These are phyloP conservation scores for Avena sativa DNA, from an alignment of 176 grass and related monocot genomes.

Conservation along the genomic window DNA sequence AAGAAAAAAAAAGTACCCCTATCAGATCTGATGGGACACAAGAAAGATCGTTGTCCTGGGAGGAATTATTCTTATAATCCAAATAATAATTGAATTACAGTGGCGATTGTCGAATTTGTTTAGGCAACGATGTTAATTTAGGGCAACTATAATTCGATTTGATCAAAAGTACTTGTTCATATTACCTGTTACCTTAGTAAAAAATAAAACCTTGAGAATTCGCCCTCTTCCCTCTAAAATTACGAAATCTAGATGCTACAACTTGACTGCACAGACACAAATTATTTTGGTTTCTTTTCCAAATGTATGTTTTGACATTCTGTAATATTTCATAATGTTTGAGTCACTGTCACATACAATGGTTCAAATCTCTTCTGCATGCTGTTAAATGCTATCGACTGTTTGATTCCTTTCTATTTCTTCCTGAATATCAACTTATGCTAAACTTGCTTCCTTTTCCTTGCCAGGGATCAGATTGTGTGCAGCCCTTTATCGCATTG, in stretches of 20 bases:
- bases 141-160: no score
- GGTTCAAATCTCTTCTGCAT: background rate
- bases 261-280: conserved; percentile 5
- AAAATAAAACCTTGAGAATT: background rate
- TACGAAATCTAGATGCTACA: background rate
- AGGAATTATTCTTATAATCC: no score
- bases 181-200: background rate
- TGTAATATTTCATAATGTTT: conserved; percentile 1
- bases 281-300: background rate
- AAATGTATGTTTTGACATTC: background rate
- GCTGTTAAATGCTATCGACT: background rate
- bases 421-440: background rate
- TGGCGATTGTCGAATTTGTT: no score
- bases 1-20: no score
- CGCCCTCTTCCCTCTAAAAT: background rate
- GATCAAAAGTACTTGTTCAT: background rate
- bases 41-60: no score
- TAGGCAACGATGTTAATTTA: no score
- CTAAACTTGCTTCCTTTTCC: conserved; percentile 8
- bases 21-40: no score
- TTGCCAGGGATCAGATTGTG: conserved; percentile 94
- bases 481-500: conserved; percentile 76
- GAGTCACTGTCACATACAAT: background rate
- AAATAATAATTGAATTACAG: no score
- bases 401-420: background rate